These are phyloP conservation scores for Lipomyces sp. DNA, from an alignment of 805 yeast genomes.

Conservation along the genomic window DNA sequence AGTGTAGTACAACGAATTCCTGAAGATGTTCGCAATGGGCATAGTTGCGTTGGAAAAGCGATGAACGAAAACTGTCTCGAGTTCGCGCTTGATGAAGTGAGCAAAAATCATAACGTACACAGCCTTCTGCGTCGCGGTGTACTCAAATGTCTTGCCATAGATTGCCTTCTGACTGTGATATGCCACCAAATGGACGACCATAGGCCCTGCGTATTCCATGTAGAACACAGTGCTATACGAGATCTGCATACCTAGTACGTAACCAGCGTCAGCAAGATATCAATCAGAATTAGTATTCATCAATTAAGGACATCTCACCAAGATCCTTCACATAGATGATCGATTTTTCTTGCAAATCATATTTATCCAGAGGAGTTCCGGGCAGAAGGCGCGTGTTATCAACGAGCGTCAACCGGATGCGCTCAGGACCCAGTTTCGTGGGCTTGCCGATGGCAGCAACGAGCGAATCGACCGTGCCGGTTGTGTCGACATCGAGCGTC, in stretches of 20 bases:
- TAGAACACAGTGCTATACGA: conserved; percentile 88
- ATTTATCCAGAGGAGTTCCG: conserved; percentile 21
- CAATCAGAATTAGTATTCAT: not conserved
- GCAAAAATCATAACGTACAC: conserved; percentile 54
- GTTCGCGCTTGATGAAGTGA: conserved; percentile 85
- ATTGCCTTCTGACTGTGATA: conserved; percentile 46
- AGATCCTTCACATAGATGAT: conserved; percentile 73
- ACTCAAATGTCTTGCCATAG: conserved; percentile 40
- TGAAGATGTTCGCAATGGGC: conserved; percentile 85
- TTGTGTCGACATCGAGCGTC: conserved; percentile 35
- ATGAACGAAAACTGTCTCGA: conserved; percentile 82
- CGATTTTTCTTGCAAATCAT: conserved; percentile 30
- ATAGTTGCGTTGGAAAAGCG: conserved; percentile 83
- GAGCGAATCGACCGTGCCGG: conserved; percentile 46
- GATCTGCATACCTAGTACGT: conserved; percentile 65
- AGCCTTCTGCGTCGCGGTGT: conserved; percentile 52
- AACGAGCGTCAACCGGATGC: conserved; percentile 54
- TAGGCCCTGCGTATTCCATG: conserved; percentile 87
- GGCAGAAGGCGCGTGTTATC: conserved; percentile 23
- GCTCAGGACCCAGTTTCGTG: conserved; percentile 47
- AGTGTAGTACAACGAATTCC: conserved; percentile 92
- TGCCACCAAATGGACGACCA: conserved; percentile 69
- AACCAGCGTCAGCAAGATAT: no score
- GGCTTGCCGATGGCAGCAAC: conserved; percentile 44
- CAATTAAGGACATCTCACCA: conserved; percentile 44